Base-by-base conservation (phyloP, 208 protist species). In the Trypanosoma boissoni region DNA sequence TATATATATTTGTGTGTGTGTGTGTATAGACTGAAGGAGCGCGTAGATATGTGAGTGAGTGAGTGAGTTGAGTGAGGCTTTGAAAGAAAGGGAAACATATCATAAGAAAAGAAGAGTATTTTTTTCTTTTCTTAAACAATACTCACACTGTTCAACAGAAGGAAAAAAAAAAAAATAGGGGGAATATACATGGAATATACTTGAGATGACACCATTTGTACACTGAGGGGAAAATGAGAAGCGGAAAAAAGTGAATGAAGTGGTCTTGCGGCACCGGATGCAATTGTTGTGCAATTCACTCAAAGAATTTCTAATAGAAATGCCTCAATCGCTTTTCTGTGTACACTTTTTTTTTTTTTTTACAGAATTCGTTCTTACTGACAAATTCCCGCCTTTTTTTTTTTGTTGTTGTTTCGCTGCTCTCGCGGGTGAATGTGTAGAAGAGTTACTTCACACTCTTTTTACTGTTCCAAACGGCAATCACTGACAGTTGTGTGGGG, bases 401-500 rank as follows among this genome's bases (percentile, higher is more conserved):
- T 6, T 12, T 39, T 12, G 34, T 39, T 39, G 6, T 12, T 16
- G 6, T 39, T 39, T 39, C 8, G 34, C 34, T 39, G 34, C 34
- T 39, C 34, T 39, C 12, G 6, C 34, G 6, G 34, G 34, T 39
- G 34, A 12, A 12, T 12, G 8, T 39, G 34, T 39, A 12, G 34
- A 39, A 6, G 12, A 12, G 8, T 6, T 12, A 39, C 34, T 39
- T 6, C 6, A 39, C 34, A 39, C 34, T 12, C 34, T 39, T 16
- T 12, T 39, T 6, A 39, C 34, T 12, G 34, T 39, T 39, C 34
- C 12, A 12, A 39, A 39, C 34, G 34, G 34, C 12, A 12, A 62
- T 53, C 46, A 62, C 65, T 18, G 68, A 55, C 7, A 75, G 62
- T 58, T 53, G 62, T 26, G 27, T 75, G 10, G 68, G 62, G 10